Evolutionary conservation across 73 alveolate genomes (phyloP), one percentile per base, ranked within the genome.

Genomic region (Tetrahymena borealis): DNA sequence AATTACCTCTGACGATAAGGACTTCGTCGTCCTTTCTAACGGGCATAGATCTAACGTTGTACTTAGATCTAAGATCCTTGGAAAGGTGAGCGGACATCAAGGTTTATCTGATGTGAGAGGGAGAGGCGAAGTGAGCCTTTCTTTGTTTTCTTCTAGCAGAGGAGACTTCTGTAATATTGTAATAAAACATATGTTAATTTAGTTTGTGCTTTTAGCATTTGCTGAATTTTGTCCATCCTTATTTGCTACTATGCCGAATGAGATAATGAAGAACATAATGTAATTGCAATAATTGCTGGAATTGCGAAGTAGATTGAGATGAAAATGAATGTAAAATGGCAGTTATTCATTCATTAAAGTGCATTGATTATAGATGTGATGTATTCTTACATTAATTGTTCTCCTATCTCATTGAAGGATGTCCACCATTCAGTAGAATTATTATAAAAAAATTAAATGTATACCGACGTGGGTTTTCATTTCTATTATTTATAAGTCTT

Each of bases 1-100:
- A 91, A 24, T 90, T 91, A 33, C 98, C 98, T 79, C 97, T 93
- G 78, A 94, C 97, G 43, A 96, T 93, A 42, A 95, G 92, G 32
- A 96, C 98, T 94, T 96, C 98, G 90, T 96, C 99, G 90, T 97
- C 99, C 94, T 96, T 97, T 92, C 99, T 96, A 95, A 98, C 97
- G 91, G 99, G 99, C 95, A 98, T 95, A 12, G 99, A 96, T 93
- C 99, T 96, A 92, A 97, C 98, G 91, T 92, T 94, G 95, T 97
- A 95, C 96, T 97, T 95, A 94, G 94, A 91, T 95, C 98, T 96
- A 91, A 98, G 94, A 40, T 97, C 98, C 96, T 98, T 98, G 40
- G 97, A 91, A 90, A 98, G 95, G 95, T 95, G 98, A 93, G 98
- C 94, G 94, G 98, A 94, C 99, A 98, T 98, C 94, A 97, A 92